Base-by-base conservation (phyloP, 805 yeast species). In the Schwanniomyces polymorphus region DNA sequence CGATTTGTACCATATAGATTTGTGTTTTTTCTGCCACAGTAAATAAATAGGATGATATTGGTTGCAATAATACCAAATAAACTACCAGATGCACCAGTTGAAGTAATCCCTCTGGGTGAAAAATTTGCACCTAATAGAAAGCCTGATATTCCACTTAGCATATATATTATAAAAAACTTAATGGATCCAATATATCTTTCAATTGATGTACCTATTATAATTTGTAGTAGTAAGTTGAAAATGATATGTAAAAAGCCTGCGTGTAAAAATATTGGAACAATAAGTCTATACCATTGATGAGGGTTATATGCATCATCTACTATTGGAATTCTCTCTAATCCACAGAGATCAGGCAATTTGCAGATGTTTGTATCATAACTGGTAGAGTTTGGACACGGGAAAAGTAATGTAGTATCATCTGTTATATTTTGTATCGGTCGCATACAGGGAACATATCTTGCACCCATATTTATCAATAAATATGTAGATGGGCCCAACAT, bases 401-500 rank as follows among this genome's bases (percentile, higher is more conserved):
- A 86, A 18, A 54, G 44, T 27, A 80, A 57, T 2, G 68, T 46
- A 2, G 74, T 51, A 48, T 71, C 74, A 53, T 79, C 70, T 7
- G 89, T 83, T 42, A 83, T 60, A 4, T 74, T 76, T 25, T 61
- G 56, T 21, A 84, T 70, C 34, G 61, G 57, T 39, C 78, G 79
- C 89, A 86, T 84, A 59, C 91, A 86, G 0, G 91, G 89, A 2
- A 79, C 74, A 60, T 83, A 86, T 27, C 91, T 62, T 2, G 89
- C 84, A 2, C 91, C 91, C 78, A 83, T 77, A 54, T 82, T 79
- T 47, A 86, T 84, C 57, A 81, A 74, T 1, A 85, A 68, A 55
- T 84, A 84, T 0, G 84, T 67, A 2, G 89, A 84, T 10, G 91
- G 91, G 1, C 91, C 91, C 25, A 86, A 60, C 91, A 86, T 85